Percentiles rank a stretch among this genome's conserved stretches.
Evolutionary conservation across 176 grass and related monocot genomes (phyloP).

Genomic region (Triticum dicoccoides): DNA sequence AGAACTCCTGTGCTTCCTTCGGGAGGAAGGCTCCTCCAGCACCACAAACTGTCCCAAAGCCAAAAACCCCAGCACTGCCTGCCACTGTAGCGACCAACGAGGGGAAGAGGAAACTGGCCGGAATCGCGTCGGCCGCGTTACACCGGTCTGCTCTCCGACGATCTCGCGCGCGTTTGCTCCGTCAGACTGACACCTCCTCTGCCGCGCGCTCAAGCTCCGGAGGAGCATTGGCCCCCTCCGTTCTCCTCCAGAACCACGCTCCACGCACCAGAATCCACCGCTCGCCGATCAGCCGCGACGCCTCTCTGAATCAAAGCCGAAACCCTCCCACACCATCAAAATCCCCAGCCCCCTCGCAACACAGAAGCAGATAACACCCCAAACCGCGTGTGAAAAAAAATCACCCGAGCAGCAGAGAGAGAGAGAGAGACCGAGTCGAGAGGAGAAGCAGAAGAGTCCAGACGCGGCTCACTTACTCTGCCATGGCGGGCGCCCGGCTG

Average conservation of each 20-base stretch:
- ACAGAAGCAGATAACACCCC: not conserved
- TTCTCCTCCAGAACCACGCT: not conserved
- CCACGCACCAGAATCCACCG: not conserved
- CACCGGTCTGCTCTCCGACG: not conserved
- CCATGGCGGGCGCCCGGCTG: conserved; percentile 19
- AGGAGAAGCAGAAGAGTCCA: not conserved
- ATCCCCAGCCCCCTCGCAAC: too few species aligned
- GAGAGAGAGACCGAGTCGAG: too few species aligned
- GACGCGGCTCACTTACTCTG: not conserved
- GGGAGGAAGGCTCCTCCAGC: not conserved
- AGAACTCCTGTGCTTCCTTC: not conserved
- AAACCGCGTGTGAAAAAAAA: not conserved
- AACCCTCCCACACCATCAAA: too few species aligned
- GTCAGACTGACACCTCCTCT: not conserved
- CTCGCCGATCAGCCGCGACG: not conserved
- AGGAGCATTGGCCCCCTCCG: too few species aligned
- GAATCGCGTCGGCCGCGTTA: not conserved
- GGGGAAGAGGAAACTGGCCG: not conserved
- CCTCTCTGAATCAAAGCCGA: not conserved
- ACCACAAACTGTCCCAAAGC: not conserved
- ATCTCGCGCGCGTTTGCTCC: not conserved
- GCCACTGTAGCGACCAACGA: not conserved
- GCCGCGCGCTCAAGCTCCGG: not conserved
- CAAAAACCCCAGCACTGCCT: not conserved
- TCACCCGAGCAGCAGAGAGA: too few species aligned